Base-by-base conservation (phyloP, 352 stramenopile species). In the Globisporangium nunn region DNA sequence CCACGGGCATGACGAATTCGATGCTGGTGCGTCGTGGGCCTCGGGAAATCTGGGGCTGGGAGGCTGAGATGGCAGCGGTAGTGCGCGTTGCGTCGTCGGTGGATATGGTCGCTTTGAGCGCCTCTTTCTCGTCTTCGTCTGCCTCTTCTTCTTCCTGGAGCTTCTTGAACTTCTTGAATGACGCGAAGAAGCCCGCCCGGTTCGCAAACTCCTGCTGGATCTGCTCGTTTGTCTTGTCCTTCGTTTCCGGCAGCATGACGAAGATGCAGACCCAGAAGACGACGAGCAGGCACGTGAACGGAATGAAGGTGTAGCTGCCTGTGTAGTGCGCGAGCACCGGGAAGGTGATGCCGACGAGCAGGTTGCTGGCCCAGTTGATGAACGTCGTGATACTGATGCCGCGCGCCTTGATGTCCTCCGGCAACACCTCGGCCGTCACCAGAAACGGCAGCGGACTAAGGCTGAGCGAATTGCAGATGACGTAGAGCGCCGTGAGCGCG, bases 191-290 rank as follows among this genome's bases (percentile, higher is more conserved):
- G n/a, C 62, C 23, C 23, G 23, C 23, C 23, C 23, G 23, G 23
- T 23, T 23, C 23, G 23, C 23, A 23, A 75, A 81, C 60, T 81
- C 68, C 31, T 62, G 54, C 54, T 74, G 72, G 47, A 86, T 81
- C 59, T 84, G 70, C 28, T 78, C 70, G 55, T 76, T 78, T 14
- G 74, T 78, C 62, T 85, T 83, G 50, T 74, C 65, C 0, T 62
- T 58, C 14, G 76, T 85, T 54, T 82, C 74, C 4, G 72, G 74
- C 40, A 84, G 70, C n/a, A 74, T 52, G 30, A 74, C 58, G 35
- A 71, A 56, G 52, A 71, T 72, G 23, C 23, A 23, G 23, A 23
- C 23, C 23, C 23, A 23, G 54, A 85, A 82, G 23, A 68, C 55
- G 15, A 28, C n/a, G 33, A 84, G 70, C 52, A 61, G 46, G 4